These are phyloP conservation scores for Leccinum pseudoinsigne DNA, from an alignment of 1,284 basidiomycete genomes.

Conservation along the genomic window DNA sequence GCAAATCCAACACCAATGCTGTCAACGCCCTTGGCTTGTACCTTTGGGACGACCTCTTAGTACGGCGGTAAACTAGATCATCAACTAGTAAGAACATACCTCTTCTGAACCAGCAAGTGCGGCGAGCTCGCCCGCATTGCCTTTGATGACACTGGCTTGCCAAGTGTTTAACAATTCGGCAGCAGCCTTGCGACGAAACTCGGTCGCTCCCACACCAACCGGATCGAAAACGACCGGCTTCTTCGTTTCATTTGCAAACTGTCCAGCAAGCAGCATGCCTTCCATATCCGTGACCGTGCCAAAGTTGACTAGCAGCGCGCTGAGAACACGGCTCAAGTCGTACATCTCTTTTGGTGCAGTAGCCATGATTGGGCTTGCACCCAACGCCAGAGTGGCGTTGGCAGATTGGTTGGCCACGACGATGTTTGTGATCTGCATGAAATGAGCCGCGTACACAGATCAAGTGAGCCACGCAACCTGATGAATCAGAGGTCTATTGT, in stretches of 20 bases:
- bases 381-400: constrained; percentile 88
- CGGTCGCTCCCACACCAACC: constrained; percentile 88
- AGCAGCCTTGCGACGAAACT: constrained; percentile 45
- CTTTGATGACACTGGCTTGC: constrained; percentile 94
- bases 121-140: constrained; percentile 91
- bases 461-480: constrained; percentile 51
- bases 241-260: constrained; percentile 63
- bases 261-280: constrained; percentile 84
- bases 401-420: constrained; percentile 92
- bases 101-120: constrained; percentile 75
- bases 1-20: constrained; percentile 76
- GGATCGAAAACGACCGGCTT: constrained; percentile 93
- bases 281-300: constrained; percentile 77
- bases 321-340: constrained; percentile 71
- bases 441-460: constrained; percentile 9
- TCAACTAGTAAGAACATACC: constrained; percentile 38
- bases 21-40: constrained; percentile 87
- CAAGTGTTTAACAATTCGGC: constrained; percentile 78
- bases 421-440: constrained; percentile 80
- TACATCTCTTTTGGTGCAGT: constrained; percentile 81
- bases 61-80: neutral
- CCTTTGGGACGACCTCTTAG: constrained; percentile 35
- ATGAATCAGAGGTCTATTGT: constrained; percentile 72
- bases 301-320: constrained; percentile 85
- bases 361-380: constrained; percentile 95